Conservation (phyloP, 768 basidiomycete species). For the Mycena olivaceomarginata region DNA sequence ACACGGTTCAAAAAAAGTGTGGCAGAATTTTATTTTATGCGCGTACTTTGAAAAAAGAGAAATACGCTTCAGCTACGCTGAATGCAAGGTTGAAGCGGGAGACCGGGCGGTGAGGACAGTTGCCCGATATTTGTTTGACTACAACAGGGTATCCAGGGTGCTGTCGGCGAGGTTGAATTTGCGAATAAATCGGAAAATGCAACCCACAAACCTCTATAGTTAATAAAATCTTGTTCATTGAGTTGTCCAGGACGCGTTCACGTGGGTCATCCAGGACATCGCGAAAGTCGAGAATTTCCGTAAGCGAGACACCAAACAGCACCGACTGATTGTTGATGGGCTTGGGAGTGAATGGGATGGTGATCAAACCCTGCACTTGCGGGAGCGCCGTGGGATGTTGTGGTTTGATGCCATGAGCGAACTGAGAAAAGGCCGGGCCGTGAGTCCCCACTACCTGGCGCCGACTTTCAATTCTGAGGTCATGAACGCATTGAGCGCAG, state of each 20-base stretch:
- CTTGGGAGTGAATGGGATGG: conserved; percentile 44
- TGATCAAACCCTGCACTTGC: conserved; percentile 21
- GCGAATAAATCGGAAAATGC: background rate
- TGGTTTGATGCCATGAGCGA: conserved; percentile 37
- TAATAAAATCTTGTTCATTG: conserved; percentile 31
- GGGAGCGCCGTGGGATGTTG: conserved; percentile 37
- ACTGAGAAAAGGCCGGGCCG: conserved; percentile 35
- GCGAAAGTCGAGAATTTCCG: conserved; percentile 42
- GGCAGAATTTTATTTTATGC: background rate
- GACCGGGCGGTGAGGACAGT: conserved; percentile 42
- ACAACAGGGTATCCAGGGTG: conserved; percentile 39
- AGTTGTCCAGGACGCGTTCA: conserved; percentile 35
- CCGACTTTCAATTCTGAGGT: conserved; percentile 38
- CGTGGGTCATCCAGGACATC: conserved; percentile 41
- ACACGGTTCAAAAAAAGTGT: background rate
- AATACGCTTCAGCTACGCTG: conserved; percentile 42
- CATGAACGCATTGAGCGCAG: conserved; percentile 37
- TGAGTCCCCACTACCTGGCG: conserved; percentile 32
- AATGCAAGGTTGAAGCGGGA: conserved; percentile 42
- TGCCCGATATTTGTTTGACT: conserved; percentile 35
- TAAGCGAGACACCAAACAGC: conserved; percentile 38
- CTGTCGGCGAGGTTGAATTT: background rate
- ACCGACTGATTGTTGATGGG: conserved; percentile 12
- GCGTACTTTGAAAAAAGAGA: conserved; percentile 35
- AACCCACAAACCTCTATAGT: conserved; percentile 36